phyloP scores from a whole-genome alignment of 2,329 filamentous ascomycete genomes.

The Zasmidium angulare region DNA sequence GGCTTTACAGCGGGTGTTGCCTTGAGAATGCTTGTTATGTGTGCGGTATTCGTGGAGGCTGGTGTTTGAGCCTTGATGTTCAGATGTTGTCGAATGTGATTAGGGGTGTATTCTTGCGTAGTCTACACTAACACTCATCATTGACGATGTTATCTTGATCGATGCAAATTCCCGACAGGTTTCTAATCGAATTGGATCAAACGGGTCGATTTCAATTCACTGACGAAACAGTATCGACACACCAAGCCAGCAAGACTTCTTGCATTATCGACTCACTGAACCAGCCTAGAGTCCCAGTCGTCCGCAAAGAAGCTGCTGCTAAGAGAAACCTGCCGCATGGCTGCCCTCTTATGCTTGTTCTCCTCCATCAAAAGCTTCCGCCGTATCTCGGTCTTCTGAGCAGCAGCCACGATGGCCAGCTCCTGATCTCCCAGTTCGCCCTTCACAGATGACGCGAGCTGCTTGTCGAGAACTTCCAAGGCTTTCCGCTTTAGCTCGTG shows the following conservation, averaged over 20 bases:
- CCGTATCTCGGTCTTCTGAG: constrained; percentile 35
- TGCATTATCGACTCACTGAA: constrained; percentile 7
- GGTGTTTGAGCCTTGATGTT: too few species aligned
- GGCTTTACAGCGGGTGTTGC: too few species aligned
- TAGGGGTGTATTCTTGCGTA: too few species aligned
- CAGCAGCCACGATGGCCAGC: constrained; percentile 35
- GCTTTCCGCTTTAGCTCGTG: constrained; percentile 39
- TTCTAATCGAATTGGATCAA: too few species aligned
- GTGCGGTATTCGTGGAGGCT: too few species aligned
- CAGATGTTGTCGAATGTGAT: too few species aligned
- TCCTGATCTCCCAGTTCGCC: constrained; percentile 37
- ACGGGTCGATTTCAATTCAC: too few species aligned
- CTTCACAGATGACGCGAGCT: constrained; percentile 40
- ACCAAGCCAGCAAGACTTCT: neutral
- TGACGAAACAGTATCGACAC: neutral
- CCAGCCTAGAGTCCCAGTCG: constrained; percentile 29
- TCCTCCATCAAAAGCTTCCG: constrained; percentile 22
- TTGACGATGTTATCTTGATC: too few species aligned
- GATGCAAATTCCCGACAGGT: too few species aligned
- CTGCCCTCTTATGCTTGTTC: constrained; percentile 23
- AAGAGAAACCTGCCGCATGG: constrained; percentile 24
- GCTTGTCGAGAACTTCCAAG: constrained; percentile 40
- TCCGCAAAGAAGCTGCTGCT: constrained; percentile 29
- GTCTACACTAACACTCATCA: too few species aligned
- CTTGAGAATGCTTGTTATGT: too few species aligned